These are phyloP conservation scores for Hyaloscypha finlandica DNA, from an alignment of 495 filamentous ascomycete genomes.

Conservation along the genomic window DNA sequence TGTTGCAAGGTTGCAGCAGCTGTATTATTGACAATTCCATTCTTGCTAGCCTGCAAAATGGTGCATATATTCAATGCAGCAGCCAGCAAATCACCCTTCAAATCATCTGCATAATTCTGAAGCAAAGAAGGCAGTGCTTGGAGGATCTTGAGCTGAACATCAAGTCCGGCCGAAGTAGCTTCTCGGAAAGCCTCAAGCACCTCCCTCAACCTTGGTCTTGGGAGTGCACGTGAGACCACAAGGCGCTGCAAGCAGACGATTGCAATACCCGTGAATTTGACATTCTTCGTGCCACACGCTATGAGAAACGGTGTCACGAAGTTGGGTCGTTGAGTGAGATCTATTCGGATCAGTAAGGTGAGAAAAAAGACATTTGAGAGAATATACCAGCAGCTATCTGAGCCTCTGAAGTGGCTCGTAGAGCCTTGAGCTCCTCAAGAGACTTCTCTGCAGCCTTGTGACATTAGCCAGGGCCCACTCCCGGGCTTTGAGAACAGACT, in stretches of 20 bases:
- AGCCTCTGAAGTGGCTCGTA: slow-evolving; percentile 75
- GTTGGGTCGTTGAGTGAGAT: slow-evolving; percentile 75
- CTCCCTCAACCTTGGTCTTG: slow-evolving; percentile 72
- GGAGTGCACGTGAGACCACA: slow-evolving; percentile 75
- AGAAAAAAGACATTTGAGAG: neutral
- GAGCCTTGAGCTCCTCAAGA: slow-evolving; percentile 80
- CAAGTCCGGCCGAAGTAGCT: slow-evolving; percentile 71
- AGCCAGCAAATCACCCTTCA: slow-evolving; percentile 78
- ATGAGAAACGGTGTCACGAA: slow-evolving; percentile 93
- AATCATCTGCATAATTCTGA: slow-evolving; percentile 83
- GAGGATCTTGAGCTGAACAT: slow-evolving; percentile 94
- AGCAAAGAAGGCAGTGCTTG: slow-evolving; percentile 90
- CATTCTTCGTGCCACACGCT: slow-evolving; percentile 85
- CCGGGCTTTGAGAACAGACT: slow-evolving; percentile 27
- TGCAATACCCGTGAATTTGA: slow-evolving; percentile 83
- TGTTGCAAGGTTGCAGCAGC: slow-evolving; percentile 94
- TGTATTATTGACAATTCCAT: slow-evolving; percentile 88
- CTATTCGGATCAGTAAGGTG: slow-evolving; percentile 44
- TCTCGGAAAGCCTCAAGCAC: slow-evolving; percentile 86
- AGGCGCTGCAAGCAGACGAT: slow-evolving; percentile 87
- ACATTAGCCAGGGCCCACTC: slow-evolving; percentile 26
- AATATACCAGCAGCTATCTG: slow-evolving; percentile 77
- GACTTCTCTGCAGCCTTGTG: slow-evolving; percentile 89
- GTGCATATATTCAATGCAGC: slow-evolving; percentile 88
- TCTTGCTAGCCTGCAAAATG: slow-evolving; percentile 85